phyloP scores from a whole-genome alignment of 257 asterid genomes.

The Solanum stenotomum region DNA sequence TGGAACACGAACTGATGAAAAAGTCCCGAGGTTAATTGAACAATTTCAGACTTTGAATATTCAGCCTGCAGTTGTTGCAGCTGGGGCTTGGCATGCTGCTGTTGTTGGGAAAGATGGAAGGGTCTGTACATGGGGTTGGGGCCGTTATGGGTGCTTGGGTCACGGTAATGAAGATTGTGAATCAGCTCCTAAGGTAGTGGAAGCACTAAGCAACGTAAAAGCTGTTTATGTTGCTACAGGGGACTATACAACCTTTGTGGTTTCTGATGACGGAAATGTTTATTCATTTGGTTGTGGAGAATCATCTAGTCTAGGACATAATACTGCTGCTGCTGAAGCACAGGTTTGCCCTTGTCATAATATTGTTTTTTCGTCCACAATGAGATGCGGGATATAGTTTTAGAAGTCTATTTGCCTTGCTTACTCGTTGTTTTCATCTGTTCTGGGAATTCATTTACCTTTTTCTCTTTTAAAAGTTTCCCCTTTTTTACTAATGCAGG shows the following conservation, averaged over 20 bases:
- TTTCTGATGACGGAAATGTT: conserved; percentile 76
- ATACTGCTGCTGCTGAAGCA: conserved; percentile 46
- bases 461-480: background rate
- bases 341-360: conserved; percentile 48
- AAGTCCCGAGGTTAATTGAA: conserved; percentile 77
- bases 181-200: conserved; percentile 83
- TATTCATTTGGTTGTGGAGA: conserved; percentile 97
- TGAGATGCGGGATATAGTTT: background rate
- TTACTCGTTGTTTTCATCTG: background rate
- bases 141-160: conserved; percentile 96
- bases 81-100: conserved; percentile 99
- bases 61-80: conserved; percentile 86
- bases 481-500: conserved; percentile 25
- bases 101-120: conserved; percentile 95
- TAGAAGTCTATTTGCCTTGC: background rate
- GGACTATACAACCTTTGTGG: conserved; percentile 89
- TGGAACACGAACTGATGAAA: conserved; percentile 75
- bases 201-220: conserved; percentile 59
- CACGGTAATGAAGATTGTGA: conserved; percentile 97
- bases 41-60: conserved; percentile 65
- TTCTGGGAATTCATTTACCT: background rate
- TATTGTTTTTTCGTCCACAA: background rate
- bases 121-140: conserved; percentile 99
- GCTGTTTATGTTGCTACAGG: conserved; percentile 95
- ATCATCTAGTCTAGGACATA: conserved; percentile 93